These are phyloP conservation scores for Collariella sp. DNA, from an alignment of 495 filamentous ascomycete species.

Conservation along the genomic window DNA sequence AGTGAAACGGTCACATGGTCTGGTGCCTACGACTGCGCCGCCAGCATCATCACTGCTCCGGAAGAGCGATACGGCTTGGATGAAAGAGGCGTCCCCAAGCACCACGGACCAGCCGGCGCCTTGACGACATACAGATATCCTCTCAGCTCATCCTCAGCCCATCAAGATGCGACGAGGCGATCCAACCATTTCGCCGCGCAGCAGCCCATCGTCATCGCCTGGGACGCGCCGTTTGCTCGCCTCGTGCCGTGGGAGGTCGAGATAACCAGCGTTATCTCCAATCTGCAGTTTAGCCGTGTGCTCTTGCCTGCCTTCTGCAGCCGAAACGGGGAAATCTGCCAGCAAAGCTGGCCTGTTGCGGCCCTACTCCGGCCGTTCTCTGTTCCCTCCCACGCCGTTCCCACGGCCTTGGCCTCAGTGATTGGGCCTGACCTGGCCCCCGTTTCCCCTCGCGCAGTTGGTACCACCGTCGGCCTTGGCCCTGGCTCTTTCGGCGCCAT, in stretches of 20 bases:
- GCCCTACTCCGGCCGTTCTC: conserved; percentile 31
- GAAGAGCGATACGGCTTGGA: too few relatives aligned
- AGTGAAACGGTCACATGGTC: too few relatives aligned
- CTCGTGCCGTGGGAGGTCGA: background rate
- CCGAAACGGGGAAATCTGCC: conserved; percentile 4
- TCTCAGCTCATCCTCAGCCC: too few relatives aligned
- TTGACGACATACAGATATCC: too few relatives aligned
- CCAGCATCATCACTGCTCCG: too few relatives aligned
- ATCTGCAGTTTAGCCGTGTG: conserved; percentile 22
- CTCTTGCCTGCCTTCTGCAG: background rate
- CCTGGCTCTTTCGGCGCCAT: background rate
- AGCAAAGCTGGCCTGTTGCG: conserved; percentile 14
- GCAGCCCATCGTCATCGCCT: background rate
- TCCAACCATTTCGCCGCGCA: background rate
- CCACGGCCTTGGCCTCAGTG: background rate
- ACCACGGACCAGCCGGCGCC: too few relatives aligned
- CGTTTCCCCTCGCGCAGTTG: background rate
- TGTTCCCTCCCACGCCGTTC: conserved; percentile 3
- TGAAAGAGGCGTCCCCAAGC: too few relatives aligned
- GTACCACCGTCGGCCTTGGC: background rate
- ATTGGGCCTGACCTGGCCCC: background rate
- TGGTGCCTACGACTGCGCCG: too few relatives aligned
- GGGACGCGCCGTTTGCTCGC: background rate
- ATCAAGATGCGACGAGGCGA: too few relatives aligned
- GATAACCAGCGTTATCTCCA: background rate